phyloP scores from a whole-genome alignment of 2,329 filamentous ascomycete genomes.

The Cryphonectria carpinicola region DNA sequence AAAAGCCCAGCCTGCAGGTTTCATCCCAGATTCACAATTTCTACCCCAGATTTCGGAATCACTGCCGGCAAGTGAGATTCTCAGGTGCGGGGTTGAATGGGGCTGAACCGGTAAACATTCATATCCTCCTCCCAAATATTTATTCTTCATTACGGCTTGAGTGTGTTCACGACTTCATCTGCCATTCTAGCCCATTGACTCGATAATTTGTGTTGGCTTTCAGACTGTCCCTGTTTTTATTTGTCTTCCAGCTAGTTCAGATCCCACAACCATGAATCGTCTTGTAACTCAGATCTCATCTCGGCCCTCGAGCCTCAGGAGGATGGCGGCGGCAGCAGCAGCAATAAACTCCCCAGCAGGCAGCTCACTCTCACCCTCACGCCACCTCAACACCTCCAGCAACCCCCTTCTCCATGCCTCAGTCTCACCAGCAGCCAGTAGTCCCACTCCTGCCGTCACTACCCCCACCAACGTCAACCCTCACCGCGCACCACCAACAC shows the following conservation, averaged over 20 bases:
- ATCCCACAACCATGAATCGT: constrained; percentile 13
- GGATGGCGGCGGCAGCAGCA: neutral
- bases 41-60: constrained; percentile 19
- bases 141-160: too few species aligned
- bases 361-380: neutral
- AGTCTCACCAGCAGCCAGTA: constrained; percentile 7
- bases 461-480: neutral
- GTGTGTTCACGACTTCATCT: neutral
- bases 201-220: neutral
- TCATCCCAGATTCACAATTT: neutral
- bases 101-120: neutral
- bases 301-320: neutral
- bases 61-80: neutral
- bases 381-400: constrained; percentile 13
- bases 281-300: neutral
- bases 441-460: neutral
- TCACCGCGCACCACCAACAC: constrained; percentile 22
- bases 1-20: neutral
- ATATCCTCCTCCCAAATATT: too few species aligned
- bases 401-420: constrained; percentile 16
- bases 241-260: neutral
- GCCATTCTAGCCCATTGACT: neutral
- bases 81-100: constrained; percentile 19
- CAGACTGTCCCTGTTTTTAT: neutral
- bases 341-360: neutral